These are phyloP conservation scores for Phytophthora ramorum DNA, from an alignment of 352 stramenopile genomes.

Conservation along the genomic window DNA sequence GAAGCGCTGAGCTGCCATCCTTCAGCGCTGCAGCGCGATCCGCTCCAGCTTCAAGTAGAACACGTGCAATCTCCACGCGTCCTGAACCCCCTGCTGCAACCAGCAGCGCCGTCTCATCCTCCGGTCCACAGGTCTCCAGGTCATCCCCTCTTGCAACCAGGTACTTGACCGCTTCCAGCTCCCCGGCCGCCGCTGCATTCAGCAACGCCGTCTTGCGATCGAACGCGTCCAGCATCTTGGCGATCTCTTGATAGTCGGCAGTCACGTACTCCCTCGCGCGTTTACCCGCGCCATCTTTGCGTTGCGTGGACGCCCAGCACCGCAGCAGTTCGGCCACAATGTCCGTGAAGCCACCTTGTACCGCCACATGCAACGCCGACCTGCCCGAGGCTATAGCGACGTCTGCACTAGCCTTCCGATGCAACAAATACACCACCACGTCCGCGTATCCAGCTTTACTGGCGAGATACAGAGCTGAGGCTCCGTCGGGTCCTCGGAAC, in stretches of 20 bases:
- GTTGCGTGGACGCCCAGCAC: conserved; percentile 27
- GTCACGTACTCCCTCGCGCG: conserved; percentile 25
- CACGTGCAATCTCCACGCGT: conserved; percentile 18
- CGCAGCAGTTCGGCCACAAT: conserved; percentile 25
- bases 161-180: conserved; percentile 24
- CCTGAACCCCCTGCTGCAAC: conserved; percentile 19
- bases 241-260: conserved; percentile 15
- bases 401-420: conserved; percentile 20
- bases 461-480: conserved; percentile 28
- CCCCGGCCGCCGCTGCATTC: conserved; percentile 11
- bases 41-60: conserved; percentile 17
- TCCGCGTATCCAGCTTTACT: conserved; percentile 17
- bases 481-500: conserved; percentile 23
- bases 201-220: conserved; percentile 27
- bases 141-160: conserved; percentile 11
- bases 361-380: conserved; percentile 28
- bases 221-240: conserved; percentile 22
- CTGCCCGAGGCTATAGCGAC: conserved; percentile 17
- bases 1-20: conserved; percentile 25
- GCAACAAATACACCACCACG: conserved; percentile 26
- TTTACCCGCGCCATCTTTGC: conserved; percentile 20
- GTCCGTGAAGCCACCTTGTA: conserved; percentile 20
- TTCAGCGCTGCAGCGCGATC: conserved; percentile 22
- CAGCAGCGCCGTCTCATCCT: conserved; percentile 26
- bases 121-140: conserved; percentile 21